Conservation (phyloP, 192 early-diverging fungal genomes). For the Mortierella claussenii region DNA sequence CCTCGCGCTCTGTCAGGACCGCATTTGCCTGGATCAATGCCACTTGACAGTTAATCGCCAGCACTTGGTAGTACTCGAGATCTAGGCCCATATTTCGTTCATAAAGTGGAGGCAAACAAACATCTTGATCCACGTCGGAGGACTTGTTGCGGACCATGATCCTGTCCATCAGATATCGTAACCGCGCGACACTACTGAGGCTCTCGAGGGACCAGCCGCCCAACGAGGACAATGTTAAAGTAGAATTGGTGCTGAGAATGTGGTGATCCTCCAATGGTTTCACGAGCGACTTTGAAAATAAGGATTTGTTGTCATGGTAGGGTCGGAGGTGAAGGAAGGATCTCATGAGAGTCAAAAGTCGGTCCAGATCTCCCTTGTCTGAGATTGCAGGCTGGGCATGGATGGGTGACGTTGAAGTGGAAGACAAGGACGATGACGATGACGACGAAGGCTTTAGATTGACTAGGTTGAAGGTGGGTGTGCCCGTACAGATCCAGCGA, state of each 20-base stretch:
- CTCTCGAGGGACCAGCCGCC: slow-evolving; percentile 26
- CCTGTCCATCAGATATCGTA: slow-evolving; percentile 70
- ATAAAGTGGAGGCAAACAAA: slow-evolving; percentile 72
- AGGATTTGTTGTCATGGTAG: slow-evolving; percentile 58
- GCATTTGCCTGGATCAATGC: slow-evolving; percentile 78
- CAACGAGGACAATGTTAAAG: background rate
- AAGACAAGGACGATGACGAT: background rate
- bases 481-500: slow-evolving; percentile 82
- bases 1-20: slow-evolving; percentile 69
- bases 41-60: slow-evolving; percentile 68
- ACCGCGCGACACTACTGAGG: slow-evolving; percentile 55
- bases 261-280: slow-evolving; percentile 63
- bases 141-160: slow-evolving; percentile 79
- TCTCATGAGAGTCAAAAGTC: slow-evolving; percentile 66
- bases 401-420: background rate
- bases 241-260: background rate
- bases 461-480: slow-evolving; percentile 71
- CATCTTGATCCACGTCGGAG: slow-evolving; percentile 64
- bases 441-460: slow-evolving; percentile 42
- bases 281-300: slow-evolving; percentile 62
- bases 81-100: slow-evolving; percentile 57
- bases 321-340: slow-evolving; percentile 73
- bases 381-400: slow-evolving; percentile 6
- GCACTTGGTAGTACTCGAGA: slow-evolving; percentile 59
- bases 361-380: slow-evolving; percentile 58